These are phyloP conservation scores for Apiospora marii DNA, from an alignment of 2,329 filamentous ascomycete species.

Conservation along the genomic window DNA sequence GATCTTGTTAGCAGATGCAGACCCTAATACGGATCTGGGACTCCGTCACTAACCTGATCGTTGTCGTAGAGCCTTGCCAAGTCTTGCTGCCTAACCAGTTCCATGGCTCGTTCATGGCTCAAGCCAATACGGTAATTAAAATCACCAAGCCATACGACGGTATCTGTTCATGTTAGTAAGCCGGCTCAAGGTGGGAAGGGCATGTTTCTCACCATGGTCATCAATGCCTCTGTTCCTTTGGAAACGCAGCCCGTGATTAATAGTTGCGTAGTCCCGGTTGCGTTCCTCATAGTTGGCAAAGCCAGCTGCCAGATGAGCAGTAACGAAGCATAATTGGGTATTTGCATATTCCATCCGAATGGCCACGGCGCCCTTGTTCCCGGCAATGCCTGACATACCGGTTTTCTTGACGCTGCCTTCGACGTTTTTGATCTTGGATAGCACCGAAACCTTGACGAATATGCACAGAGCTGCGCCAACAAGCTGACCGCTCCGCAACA, in stretches of 20 bases:
- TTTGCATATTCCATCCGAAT: slow-evolving; percentile 95
- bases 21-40: neutral
- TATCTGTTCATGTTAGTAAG: slow-evolving; percentile 49
- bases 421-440: slow-evolving; percentile 91
- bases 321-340: slow-evolving; percentile 93
- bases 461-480: slow-evolving; percentile 93
- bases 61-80: slow-evolving; percentile 86
- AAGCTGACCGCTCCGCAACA: slow-evolving; percentile 90
- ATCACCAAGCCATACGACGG: slow-evolving; percentile 94
- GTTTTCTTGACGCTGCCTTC: slow-evolving; percentile 94
- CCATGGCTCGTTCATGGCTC: slow-evolving; percentile 77
- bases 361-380: slow-evolving; percentile 96
- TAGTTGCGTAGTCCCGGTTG: slow-evolving; percentile 91
- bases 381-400: slow-evolving; percentile 95
- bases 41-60: slow-evolving; percentile 69
- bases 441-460: slow-evolving; percentile 81
- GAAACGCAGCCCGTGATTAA: slow-evolving; percentile 86
- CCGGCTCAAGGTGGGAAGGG: neutral
- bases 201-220: slow-evolving; percentile 72
- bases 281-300: slow-evolving; percentile 97
- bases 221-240: slow-evolving; percentile 91
- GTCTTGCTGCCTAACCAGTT: slow-evolving; percentile 75
- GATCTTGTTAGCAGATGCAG: slow-evolving; percentile 30
- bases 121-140: slow-evolving; percentile 98
- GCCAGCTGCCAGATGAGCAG: slow-evolving; percentile 93